A percentile compares a stretch with the other conserved stretches of the same genome.
phyloP scores from a whole-genome alignment of 257 asterid species.

The Nicotiana tomentosiformis region DNA sequence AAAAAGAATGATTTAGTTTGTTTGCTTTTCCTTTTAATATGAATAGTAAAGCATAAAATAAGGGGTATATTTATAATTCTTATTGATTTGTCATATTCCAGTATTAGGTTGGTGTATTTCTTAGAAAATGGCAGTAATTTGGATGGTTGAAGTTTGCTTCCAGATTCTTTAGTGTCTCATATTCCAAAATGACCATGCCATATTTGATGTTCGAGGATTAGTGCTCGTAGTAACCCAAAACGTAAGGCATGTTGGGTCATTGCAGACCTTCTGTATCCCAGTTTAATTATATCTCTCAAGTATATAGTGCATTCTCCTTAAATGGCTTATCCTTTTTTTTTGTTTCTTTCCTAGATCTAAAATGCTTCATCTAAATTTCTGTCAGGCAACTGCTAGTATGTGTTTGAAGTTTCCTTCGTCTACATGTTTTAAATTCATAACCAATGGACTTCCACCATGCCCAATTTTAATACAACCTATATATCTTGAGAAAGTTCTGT shows the following conservation, averaged over 20 bases:
- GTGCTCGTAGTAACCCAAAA: neutral
- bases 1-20: neutral
- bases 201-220: neutral
- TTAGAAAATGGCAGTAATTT: neutral
- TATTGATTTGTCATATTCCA: neutral
- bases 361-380: neutral
- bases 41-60: neutral
- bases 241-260: neutral
- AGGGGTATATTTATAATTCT: neutral
- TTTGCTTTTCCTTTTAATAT: neutral
- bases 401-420: neutral
- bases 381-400: neutral
- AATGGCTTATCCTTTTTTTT: neutral
- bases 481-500: neutral
- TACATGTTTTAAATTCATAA: neutral
- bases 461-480: neutral
- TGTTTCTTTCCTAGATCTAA: neutral
- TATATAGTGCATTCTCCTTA: neutral
- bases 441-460: neutral
- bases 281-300: neutral
- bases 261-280: neutral
- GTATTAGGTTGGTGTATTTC: neutral
- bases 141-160: neutral
- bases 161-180: neutral
- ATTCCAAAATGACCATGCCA: neutral